Conservation (phyloP, 495 filamentous ascomycete genomes). For the Penicillium alfredii region DNA sequence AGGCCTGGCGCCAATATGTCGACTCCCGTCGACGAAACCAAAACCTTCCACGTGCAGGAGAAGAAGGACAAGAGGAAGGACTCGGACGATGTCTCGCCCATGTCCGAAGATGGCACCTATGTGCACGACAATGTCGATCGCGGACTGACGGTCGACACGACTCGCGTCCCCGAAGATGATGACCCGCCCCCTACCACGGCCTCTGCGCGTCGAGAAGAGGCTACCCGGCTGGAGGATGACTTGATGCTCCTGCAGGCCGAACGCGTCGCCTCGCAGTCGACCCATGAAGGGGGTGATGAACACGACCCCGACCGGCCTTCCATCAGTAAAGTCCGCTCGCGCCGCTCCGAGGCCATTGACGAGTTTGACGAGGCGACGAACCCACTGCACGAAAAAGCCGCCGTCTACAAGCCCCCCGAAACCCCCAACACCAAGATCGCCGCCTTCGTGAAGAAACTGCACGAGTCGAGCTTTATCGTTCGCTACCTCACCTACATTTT, state of each 20-base stretch:
- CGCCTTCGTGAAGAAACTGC: slow-evolving; percentile 59
- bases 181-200: slow-evolving; percentile 35
- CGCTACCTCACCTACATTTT: slow-evolving; percentile 86
- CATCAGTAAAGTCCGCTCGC: slow-evolving; percentile 46
- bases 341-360: slow-evolving; percentile 58
- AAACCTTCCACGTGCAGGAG: slow-evolving; percentile 19
- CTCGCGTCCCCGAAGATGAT: slow-evolving; percentile 19
- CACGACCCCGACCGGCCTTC: slow-evolving; percentile 34
- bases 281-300: slow-evolving; percentile 38
- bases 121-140: slow-evolving; percentile 27
- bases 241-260: slow-evolving; percentile 78
- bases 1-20: slow-evolving; percentile 47
- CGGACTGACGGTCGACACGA: slow-evolving; percentile 34
- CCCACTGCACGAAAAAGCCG: slow-evolving; percentile 64
- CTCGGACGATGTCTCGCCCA: slow-evolving; percentile 21
- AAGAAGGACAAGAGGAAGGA: slow-evolving; percentile 15
- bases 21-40: slow-evolving; percentile 44
- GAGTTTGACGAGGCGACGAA: slow-evolving; percentile 77
- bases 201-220: slow-evolving; percentile 57
- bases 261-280: slow-evolving; percentile 56
- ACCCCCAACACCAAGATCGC: slow-evolving; percentile 58
- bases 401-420: slow-evolving; percentile 61
- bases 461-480: slow-evolving; percentile 68
- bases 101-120: slow-evolving; percentile 37
- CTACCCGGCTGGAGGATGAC: slow-evolving; percentile 74